phyloP scores from a whole-genome alignment of 768 basidiomycete species.

The Grammothele lineata region DNA sequence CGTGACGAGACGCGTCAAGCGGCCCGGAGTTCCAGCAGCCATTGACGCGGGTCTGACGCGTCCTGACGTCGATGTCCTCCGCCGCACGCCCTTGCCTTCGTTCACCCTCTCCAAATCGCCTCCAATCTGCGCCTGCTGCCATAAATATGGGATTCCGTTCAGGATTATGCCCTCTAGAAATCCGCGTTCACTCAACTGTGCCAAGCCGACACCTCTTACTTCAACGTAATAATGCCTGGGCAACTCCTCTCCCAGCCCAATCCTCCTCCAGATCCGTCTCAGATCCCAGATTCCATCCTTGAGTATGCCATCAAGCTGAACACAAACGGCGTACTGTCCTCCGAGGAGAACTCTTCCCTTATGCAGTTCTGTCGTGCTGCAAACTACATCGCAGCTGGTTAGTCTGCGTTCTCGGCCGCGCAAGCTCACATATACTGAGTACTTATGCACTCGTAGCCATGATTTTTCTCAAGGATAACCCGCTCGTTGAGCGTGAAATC shows the following conservation, averaged over 20 bases:
- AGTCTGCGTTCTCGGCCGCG: slow-evolving; percentile 11
- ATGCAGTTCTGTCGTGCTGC: slow-evolving; percentile 56
- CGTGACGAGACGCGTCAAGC: too few relatives aligned
- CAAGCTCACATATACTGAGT: not conserved
- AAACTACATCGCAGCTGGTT: slow-evolving; percentile 68
- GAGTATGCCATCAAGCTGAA: slow-evolving; percentile 46
- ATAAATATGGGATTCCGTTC: too few relatives aligned
- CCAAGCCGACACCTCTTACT: too few relatives aligned
- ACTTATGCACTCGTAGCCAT: slow-evolving; percentile 63
- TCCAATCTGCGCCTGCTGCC: too few relatives aligned
- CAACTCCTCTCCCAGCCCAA: slow-evolving; percentile 57
- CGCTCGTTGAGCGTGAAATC: slow-evolving; percentile 57
- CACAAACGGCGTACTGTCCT: slow-evolving; percentile 41
- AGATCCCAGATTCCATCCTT: slow-evolving; percentile 54
- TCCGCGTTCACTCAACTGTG: too few relatives aligned
- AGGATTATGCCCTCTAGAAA: too few relatives aligned
- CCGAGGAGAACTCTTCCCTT: slow-evolving; percentile 48
- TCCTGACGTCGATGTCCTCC: too few relatives aligned
- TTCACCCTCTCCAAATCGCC: too few relatives aligned
- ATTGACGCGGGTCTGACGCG: too few relatives aligned
- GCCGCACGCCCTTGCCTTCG: too few relatives aligned
- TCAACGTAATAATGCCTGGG: slow-evolving; percentile 50
- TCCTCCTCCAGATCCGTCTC: slow-evolving; percentile 67
- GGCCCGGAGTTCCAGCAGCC: too few relatives aligned
- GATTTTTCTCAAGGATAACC: slow-evolving; percentile 79